Evolutionary conservation across 2,329 filamentous ascomycete species (phyloP).

Genomic region (Lachnellula arida): DNA sequence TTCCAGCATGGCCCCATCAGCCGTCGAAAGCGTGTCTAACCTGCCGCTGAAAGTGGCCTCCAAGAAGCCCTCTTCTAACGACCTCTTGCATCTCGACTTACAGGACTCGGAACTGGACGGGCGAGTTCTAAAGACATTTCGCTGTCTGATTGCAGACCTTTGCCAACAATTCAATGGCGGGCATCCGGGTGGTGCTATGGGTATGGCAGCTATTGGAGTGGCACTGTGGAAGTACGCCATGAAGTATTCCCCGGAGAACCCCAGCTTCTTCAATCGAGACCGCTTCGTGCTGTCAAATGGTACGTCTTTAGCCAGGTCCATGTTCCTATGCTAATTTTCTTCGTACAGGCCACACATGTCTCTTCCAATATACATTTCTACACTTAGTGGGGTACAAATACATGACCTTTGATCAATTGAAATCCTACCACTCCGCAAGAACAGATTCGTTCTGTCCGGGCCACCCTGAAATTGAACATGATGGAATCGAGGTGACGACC

Average conservation of each 20-base stretch:
- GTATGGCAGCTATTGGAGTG: slow-evolving; percentile 41
- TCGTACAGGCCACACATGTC: slow-evolving; percentile 38
- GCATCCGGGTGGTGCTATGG: slow-evolving; percentile 50
- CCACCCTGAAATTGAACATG: slow-evolving; percentile 46
- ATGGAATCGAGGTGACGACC: slow-evolving; percentile 48
- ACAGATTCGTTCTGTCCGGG: slow-evolving; percentile 37
- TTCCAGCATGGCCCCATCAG: too few species aligned
- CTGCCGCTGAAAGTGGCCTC: too few species aligned
- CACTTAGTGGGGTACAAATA: slow-evolving; percentile 42
- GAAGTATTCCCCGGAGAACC: slow-evolving; percentile 36
- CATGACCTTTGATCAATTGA: slow-evolving; percentile 45
- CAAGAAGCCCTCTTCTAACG: too few species aligned
- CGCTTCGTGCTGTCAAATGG: slow-evolving; percentile 42
- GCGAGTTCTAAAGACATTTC: slow-evolving; percentile 52
- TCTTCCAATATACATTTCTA: slow-evolving; percentile 42
- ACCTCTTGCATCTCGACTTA: too few species aligned
- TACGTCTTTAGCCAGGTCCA: slow-evolving; percentile 8
- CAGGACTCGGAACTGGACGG: too few species aligned
- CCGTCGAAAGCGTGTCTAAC: too few species aligned
- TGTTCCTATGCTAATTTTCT: background rate
- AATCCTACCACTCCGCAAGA: slow-evolving; percentile 40
- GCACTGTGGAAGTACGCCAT: slow-evolving; percentile 41
- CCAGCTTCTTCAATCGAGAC: slow-evolving; percentile 40
- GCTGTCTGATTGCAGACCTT: slow-evolving; percentile 61
- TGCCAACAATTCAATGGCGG: slow-evolving; percentile 67